Evolutionary conservation across 768 basidiomycete genomes (phyloP).

Genomic region (Boletus rex-veris): DNA sequence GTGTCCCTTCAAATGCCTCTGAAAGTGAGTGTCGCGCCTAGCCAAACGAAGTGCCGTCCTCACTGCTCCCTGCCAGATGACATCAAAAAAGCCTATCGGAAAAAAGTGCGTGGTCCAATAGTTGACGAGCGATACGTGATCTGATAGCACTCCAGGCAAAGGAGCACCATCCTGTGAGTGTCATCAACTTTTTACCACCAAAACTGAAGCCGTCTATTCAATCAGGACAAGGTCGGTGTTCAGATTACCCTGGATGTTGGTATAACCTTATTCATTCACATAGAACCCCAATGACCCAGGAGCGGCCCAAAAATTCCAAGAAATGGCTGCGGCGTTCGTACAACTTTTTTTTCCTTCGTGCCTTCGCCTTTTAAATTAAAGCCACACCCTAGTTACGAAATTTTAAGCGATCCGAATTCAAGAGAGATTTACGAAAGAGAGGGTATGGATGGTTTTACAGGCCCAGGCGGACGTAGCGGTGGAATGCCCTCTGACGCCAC

Average conservation of each 20-base stretch:
- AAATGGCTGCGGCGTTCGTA: constrained; percentile 82
- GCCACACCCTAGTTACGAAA: constrained; percentile 62
- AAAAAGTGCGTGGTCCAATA: constrained; percentile 57
- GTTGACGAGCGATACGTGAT: neutral
- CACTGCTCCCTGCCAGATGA: constrained; percentile 49
- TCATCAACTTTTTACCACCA: neutral
- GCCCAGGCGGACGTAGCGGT: constrained; percentile 41
- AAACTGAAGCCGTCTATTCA: constrained; percentile 1
- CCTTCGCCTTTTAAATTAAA: constrained; percentile 6
- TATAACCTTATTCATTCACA: neutral
- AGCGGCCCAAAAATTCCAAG: constrained; percentile 82
- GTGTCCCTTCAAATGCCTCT: constrained; percentile 62
- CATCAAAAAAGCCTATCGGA: constrained; percentile 92
- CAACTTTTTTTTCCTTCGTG: neutral
- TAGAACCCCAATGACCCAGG: constrained; percentile 88
- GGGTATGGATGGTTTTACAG: constrained; percentile 67
- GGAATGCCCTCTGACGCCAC: constrained; percentile 49
- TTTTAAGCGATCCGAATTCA: constrained; percentile 65
- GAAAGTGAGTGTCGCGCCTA: constrained; percentile 51
- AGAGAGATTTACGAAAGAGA: constrained; percentile 69
- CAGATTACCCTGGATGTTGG: neutral
- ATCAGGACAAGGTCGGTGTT: constrained; percentile 62
- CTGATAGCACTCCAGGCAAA: constrained; percentile 58
- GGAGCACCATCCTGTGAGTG: constrained; percentile 78
- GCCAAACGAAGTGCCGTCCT: constrained; percentile 3